Evolutionary conservation across 305 asterid species (phyloP), one percentile per base, ranked within the genome.

Genomic region (Rubia tinctorum): DNA sequence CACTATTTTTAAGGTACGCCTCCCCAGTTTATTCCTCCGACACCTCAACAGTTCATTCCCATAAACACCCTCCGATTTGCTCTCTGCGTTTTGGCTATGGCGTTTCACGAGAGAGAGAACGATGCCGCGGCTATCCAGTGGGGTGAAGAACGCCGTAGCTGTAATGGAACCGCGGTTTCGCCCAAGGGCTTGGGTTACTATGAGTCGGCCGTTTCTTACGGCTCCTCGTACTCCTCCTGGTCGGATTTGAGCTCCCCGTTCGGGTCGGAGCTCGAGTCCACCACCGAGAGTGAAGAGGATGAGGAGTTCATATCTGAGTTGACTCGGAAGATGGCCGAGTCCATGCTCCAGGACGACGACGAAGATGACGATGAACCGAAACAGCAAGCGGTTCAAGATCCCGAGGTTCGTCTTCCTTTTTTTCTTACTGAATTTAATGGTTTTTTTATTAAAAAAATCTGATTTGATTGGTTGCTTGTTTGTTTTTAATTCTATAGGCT

Each of bases 291-390:
- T 62, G 89, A 85, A 5, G 96, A 85, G 4, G 96, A 85, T 1
- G 88, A 79, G 9, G 95, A 87, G 74, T 88, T 85, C 83, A 77
- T 82, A 4, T 83, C 86, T 9, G 93, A 92, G 81, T 85, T 92
- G 84, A 87, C 87, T 79, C 95, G 95, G 12, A 91, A 86, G 86
- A 87, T 92, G 93, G 88, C 96, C 2, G 93, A 92, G 85, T 82
- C 82, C 72, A 90, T 90, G 95, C 92, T 88, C 17, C 81, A 79
- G 39, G 97, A 88, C 6, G 94, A 88, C 3, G 89, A 90, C 0
- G 78, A 64, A 0, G 84, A 68, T 49, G 76, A 70, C 56, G 56
- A 49, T 49, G 20, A 49, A 5, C 23, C 23, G 23, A 4, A 6
- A 7, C 22, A 53, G 18, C 60, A 1, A 49, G 17, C 17, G 0